These are phyloP conservation scores for Coniochaeta sp. DNA, from an alignment of 2,329 filamentous ascomycete genomes.

Conservation along the genomic window DNA sequence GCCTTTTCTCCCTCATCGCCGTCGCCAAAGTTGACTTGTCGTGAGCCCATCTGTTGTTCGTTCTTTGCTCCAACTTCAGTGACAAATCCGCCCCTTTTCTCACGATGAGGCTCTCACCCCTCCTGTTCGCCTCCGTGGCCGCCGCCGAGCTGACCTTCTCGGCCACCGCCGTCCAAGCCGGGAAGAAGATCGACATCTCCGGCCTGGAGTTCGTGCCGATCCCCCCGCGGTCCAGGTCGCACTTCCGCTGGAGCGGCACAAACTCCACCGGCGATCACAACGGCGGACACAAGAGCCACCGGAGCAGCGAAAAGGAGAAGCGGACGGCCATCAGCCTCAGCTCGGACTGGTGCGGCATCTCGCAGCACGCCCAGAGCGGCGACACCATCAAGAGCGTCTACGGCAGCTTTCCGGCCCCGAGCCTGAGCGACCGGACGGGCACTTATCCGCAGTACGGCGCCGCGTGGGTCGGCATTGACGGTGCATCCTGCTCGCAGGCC, in stretches of 20 bases:
- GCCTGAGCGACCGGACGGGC: conserved; percentile 12
- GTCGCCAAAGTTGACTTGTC: conserved; percentile 3
- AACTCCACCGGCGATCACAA: not conserved
- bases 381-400: conserved; percentile 14
- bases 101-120: not conserved
- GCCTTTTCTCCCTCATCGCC: not conserved
- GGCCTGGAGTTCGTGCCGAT: conserved; percentile 10
- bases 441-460: conserved; percentile 17
- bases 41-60: conserved; percentile 1
- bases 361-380: conserved; percentile 10
- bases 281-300: not conserved
- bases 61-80: not conserved
- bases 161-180: conserved; percentile 9
- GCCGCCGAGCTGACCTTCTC: conserved; percentile 12
- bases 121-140: conserved; percentile 3
- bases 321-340: conserved; percentile 14
- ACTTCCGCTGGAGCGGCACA: not conserved
- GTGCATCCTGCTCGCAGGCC: conserved; percentile 16
- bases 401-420: conserved; percentile 18
- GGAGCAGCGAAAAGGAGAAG: not conserved
- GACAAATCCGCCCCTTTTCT: not conserved
- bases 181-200: conserved; percentile 8
- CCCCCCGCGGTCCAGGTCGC: conserved; percentile 8
- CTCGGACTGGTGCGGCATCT: conserved; percentile 20
- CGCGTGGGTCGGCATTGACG: conserved; percentile 24